A percentile compares a stretch with the other conserved stretches of the same genome.
Evolutionary conservation across 176 grass and related monocot species (phyloP).

Genomic region (Triticum turgidum): DNA sequence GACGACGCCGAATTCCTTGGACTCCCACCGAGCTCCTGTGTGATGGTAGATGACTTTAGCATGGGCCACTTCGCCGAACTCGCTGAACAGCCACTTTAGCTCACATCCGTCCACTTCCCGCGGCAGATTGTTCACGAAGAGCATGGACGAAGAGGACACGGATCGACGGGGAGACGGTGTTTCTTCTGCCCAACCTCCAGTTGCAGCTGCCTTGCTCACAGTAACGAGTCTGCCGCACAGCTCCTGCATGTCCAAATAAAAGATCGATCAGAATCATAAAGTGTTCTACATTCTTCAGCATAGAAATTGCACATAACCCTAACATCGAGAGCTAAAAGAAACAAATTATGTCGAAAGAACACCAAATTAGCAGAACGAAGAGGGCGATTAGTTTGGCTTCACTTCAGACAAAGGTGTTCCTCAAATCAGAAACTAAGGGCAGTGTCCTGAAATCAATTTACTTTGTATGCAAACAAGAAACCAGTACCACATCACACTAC

Average conservation of each 20-base stretch:
- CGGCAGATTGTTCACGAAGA: constrained; percentile 71
- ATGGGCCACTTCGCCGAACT: constrained; percentile 70
- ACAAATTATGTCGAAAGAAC: neutral
- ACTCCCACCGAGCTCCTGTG: neutral
- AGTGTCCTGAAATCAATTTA: neutral
- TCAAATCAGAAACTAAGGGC: neutral
- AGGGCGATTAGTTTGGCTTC: no score
- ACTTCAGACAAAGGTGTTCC: neutral
- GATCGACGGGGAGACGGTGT: neutral
- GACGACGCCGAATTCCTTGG: constrained; percentile 66
- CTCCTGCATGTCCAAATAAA: constrained; percentile 41
- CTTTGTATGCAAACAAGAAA: neutral
- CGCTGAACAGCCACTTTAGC: constrained; percentile 71
- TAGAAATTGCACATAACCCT: neutral
- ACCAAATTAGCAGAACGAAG: neutral
- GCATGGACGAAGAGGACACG: constrained; percentile 31
- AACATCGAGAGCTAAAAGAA: neutral
- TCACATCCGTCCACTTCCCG: constrained; percentile 44
- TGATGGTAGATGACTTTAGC: constrained; percentile 53
- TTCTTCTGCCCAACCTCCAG: neutral
- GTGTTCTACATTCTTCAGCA: neutral
- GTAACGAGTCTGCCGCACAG: constrained; percentile 57
- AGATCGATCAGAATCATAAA: neutral
- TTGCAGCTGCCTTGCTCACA: constrained; percentile 23
- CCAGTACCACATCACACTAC: neutral